Conservation (phyloP, 139 green algal genomes). For the Medakamo hakoo region DNA sequence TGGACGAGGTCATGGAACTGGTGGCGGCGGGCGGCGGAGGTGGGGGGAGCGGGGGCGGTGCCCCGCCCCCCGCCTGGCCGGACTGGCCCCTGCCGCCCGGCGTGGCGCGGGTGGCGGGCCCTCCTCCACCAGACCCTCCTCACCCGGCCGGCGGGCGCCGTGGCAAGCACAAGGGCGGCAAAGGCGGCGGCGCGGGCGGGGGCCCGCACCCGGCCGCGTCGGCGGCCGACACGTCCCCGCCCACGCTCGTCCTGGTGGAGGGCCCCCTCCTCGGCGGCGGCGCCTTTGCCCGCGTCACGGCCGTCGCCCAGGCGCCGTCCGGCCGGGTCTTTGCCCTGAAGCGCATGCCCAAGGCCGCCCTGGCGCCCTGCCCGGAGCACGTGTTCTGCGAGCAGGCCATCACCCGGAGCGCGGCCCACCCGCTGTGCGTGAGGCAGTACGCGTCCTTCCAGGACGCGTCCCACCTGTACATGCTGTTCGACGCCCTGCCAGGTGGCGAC, state of each 20-base stretch:
- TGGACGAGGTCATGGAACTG: constrained; percentile 78
- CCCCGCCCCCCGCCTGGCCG: too few species aligned
- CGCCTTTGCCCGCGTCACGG: constrained; percentile 69
- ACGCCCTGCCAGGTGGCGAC: constrained; percentile 82
- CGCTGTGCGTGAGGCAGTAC: constrained; percentile 91
- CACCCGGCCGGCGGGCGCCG: too few species aligned
- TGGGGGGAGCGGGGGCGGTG: too few species aligned
- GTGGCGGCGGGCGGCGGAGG: not conserved
- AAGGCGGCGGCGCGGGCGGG: too few species aligned
- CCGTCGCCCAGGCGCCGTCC: constrained; percentile 39
- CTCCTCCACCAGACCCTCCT: too few species aligned
- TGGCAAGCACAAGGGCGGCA: too few species aligned
- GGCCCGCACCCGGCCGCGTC: too few species aligned
- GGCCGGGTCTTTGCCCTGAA: constrained; percentile 78
- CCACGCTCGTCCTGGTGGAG: constrained; percentile 53
- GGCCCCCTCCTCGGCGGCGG: constrained; percentile 66
- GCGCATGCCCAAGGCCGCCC: constrained; percentile 75
- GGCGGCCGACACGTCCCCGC: too few species aligned
- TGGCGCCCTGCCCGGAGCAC: constrained; percentile 84
- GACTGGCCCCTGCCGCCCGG: too few species aligned
- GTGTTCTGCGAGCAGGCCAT: constrained; percentile 91
- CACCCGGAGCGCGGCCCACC: constrained; percentile 79
- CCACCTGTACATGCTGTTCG: constrained; percentile 91
- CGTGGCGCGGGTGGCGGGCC: too few species aligned
- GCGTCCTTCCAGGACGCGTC: constrained; percentile 79